Percentiles rank a stretch among this genome's conserved stretches.
Evolutionary conservation across 768 basidiomycete species (phyloP).

Genomic region (Boletellus sp.): DNA sequence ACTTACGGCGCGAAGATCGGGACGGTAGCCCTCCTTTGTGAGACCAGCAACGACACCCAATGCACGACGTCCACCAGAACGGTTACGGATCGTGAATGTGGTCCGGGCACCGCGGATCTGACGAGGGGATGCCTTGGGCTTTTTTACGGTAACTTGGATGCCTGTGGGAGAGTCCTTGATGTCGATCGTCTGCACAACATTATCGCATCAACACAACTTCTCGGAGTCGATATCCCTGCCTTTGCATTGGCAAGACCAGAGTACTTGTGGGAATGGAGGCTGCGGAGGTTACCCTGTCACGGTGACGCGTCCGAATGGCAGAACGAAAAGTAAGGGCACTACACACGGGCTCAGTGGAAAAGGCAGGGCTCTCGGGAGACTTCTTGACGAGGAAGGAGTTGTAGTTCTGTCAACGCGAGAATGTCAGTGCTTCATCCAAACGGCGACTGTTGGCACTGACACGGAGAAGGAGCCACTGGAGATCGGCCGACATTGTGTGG

Average conservation of each 20-base stretch:
- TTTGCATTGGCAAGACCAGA: conserved; percentile 85
- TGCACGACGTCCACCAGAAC: conserved; percentile 69
- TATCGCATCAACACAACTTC: background rate
- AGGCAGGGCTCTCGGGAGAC: conserved; percentile 64
- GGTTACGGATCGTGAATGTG: conserved; percentile 55
- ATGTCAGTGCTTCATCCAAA: background rate
- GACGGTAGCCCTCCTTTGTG: conserved; percentile 69
- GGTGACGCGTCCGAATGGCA: conserved; percentile 5
- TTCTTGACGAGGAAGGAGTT: conserved; percentile 87
- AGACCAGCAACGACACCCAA: conserved; percentile 56
- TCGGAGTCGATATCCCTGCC: conserved; percentile 36
- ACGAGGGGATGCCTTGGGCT: conserved; percentile 52
- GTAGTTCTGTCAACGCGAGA: conserved; percentile 50
- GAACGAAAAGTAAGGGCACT: background rate
- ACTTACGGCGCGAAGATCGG: conserved; percentile 76
- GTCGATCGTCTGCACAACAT: conserved; percentile 54
- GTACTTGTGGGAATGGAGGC: conserved; percentile 89
- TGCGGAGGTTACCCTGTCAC: conserved; percentile 76
- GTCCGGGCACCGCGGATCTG: conserved; percentile 48
- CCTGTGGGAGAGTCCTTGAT: conserved; percentile 52
- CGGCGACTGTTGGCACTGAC: conserved; percentile 43
- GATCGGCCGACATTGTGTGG: conserved; percentile 77
- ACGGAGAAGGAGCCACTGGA: conserved; percentile 91
- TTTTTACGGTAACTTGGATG: conserved; percentile 62
- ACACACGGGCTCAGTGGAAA: conserved; percentile 82